Percentiles rank a stretch among this genome's conserved stretches.
phyloP scores from a whole-genome alignment of 2,329 filamentous ascomycete species.

The Sordariomycetes sp. region DNA sequence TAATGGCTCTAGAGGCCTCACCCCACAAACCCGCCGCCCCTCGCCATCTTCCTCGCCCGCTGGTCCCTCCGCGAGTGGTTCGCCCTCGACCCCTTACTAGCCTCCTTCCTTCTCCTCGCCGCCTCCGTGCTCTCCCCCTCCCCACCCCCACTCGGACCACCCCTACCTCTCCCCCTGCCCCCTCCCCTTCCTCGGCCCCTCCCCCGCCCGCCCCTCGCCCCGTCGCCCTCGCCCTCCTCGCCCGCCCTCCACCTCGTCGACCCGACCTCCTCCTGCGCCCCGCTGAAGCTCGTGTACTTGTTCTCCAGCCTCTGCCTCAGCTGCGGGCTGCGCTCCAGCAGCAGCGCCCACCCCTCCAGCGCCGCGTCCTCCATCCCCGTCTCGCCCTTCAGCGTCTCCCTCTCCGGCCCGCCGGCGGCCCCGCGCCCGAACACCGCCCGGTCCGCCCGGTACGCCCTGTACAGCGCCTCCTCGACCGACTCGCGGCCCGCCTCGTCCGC shows the following conservation, averaged over 20 bases:
- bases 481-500: slow-evolving; percentile 42
- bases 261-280: slow-evolving; percentile 53
- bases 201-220: slow-evolving; percentile 25
- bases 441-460: slow-evolving; percentile 56
- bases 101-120: slow-evolving; percentile 68
- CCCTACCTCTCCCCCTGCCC: slow-evolving; percentile 32
- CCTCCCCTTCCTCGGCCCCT: slow-evolving; percentile 36
- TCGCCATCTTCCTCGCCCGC: slow-evolving; percentile 54
- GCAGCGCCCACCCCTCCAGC: slow-evolving; percentile 88
- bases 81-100: slow-evolving; percentile 68
- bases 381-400: slow-evolving; percentile 57
- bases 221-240: slow-evolving; percentile 26
- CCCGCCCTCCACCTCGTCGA: slow-evolving; percentile 48
- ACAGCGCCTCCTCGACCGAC: slow-evolving; percentile 60
- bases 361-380: slow-evolving; percentile 89
- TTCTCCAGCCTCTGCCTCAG: slow-evolving; percentile 60
- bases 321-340: slow-evolving; percentile 65
- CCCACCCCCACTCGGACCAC: slow-evolving; percentile 47
- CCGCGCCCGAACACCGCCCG: slow-evolving; percentile 62
- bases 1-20: slow-evolving; percentile 8
- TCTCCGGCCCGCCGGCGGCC: slow-evolving; percentile 49
- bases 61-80: slow-evolving; percentile 79
- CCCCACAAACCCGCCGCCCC: slow-evolving; percentile 26
- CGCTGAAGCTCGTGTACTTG: slow-evolving; percentile 55
- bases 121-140: slow-evolving; percentile 55